phyloP scores from a whole-genome alignment of 2,329 filamentous ascomycete species.

The Chaetomiaceae sp. region DNA sequence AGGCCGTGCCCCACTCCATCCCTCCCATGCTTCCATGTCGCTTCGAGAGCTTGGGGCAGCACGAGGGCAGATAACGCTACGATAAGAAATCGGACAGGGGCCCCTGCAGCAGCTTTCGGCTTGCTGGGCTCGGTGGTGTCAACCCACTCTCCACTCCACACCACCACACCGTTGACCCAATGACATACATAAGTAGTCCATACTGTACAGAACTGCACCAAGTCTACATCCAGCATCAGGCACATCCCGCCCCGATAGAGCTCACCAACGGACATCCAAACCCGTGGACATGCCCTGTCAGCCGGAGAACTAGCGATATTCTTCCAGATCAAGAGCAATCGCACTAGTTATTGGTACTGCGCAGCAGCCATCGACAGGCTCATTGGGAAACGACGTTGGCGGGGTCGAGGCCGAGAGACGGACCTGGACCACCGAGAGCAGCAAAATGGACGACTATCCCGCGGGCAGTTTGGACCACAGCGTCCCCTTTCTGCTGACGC shows the following conservation, averaged over 20 bases:
- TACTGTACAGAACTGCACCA: no score
- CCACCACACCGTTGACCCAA: no score
- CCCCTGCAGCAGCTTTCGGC: no score
- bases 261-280: background rate
- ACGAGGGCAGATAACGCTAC: background rate
- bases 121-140: no score
- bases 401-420: background rate
- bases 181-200: no score
- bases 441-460: conserved; percentile 73
- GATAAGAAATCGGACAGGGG: background rate
- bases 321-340: background rate
- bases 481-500: conserved; percentile 76
- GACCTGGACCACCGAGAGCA: background rate
- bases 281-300: background rate
- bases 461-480: conserved; percentile 79
- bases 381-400: no score
- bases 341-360: no score
- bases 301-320: background rate
- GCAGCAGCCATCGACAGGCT: no score
- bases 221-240: no score
- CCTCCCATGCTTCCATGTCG: no score
- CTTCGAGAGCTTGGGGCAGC: no score
- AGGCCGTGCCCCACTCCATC: background rate
- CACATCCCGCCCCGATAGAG: background rate
- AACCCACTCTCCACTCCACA: no score